These are phyloP conservation scores for Guyanaporus albipodus DNA, from an alignment of 768 basidiomycete species.

Conservation along the genomic window DNA sequence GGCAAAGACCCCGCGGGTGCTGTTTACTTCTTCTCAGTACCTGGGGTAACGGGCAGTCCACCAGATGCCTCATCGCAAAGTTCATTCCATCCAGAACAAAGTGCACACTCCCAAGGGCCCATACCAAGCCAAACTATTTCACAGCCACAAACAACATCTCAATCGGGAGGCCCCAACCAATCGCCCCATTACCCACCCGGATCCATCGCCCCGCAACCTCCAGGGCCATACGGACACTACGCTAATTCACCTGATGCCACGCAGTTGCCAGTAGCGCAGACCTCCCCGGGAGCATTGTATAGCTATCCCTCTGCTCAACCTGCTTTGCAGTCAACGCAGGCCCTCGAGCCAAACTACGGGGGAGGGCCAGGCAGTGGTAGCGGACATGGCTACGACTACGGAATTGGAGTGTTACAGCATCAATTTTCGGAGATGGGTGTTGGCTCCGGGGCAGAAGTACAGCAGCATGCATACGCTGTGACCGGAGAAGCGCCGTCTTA, in stretches of 20 bases:
- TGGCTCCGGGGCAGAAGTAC: slow-evolving; percentile 17
- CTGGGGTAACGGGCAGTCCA: slow-evolving; percentile 57
- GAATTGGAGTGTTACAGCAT: slow-evolving; percentile 23
- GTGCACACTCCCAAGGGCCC: slow-evolving; percentile 7
- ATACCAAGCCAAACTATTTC: slow-evolving; percentile 14
- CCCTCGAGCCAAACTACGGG: slow-evolving; percentile 9
- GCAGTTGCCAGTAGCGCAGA: slow-evolving; percentile 4
- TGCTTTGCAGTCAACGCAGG: slow-evolving; percentile 15
- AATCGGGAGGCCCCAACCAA: slow-evolving; percentile 9
- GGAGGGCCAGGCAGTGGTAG: slow-evolving; percentile 22
- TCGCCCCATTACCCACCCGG: slow-evolving; percentile 11
- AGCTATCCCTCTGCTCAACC: slow-evolving; percentile 15
- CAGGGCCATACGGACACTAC: slow-evolving; percentile 21
- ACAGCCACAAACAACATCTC: slow-evolving; percentile 18
- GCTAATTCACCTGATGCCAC: slow-evolving; percentile 8
- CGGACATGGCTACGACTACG: slow-evolving; percentile 25
- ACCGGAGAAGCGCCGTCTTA: slow-evolving; percentile 17
- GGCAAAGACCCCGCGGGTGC: slow-evolving; percentile 70
- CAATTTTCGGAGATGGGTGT: slow-evolving; percentile 32
- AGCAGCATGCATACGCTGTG: slow-evolving; percentile 22
- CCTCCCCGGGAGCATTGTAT: slow-evolving; percentile 12
- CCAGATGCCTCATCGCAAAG: slow-evolving; percentile 11
- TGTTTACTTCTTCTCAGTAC: slow-evolving; percentile 78
- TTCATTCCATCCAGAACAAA: slow-evolving; percentile 7
- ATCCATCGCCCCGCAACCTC: slow-evolving; percentile 12